Conservation (phyloP, 2,329 filamentous ascomycete species). For the Colletotrichum kahawae region DNA sequence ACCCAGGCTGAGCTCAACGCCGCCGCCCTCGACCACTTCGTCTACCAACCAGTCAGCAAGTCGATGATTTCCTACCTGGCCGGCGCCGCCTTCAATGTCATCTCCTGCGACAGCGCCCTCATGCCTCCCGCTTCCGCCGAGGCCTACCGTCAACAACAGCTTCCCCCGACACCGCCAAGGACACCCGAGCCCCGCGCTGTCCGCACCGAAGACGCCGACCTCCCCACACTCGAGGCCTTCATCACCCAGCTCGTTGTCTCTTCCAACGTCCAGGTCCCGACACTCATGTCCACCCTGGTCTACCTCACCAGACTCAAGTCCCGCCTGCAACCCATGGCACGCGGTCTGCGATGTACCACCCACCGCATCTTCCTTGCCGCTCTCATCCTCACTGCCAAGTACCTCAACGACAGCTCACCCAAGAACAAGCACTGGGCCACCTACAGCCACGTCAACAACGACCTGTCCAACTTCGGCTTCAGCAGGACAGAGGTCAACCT, state of each 20-base stretch:
- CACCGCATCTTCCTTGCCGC: slow-evolving; percentile 96
- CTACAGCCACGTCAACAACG: slow-evolving; percentile 80
- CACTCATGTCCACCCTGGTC: slow-evolving; percentile 94
- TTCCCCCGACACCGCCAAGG: slow-evolving; percentile 55
- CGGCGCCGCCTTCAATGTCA: slow-evolving; percentile 76
- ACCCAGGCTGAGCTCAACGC: slow-evolving; percentile 67
- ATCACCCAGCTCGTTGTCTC: slow-evolving; percentile 89
- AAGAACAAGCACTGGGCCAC: slow-evolving; percentile 99
- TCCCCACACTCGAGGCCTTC: slow-evolving; percentile 88
- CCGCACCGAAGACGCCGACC: slow-evolving; percentile 51
- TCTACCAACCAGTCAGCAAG: slow-evolving; percentile 75
- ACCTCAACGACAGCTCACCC: slow-evolving; percentile 96
- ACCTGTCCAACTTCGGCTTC: slow-evolving; percentile 79
- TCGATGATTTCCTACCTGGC: slow-evolving; percentile 83
- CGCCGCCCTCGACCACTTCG: slow-evolving; percentile 78
- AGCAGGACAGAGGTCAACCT: slow-evolving; percentile 95
- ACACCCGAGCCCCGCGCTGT: slow-evolving; percentile 51
- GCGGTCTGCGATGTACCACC: slow-evolving; percentile 94
- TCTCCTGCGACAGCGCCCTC: slow-evolving; percentile 73
- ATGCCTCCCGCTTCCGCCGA: slow-evolving; percentile 49
- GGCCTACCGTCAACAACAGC: slow-evolving; percentile 38
- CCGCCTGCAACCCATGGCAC: slow-evolving; percentile 89
- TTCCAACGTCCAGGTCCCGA: slow-evolving; percentile 96
- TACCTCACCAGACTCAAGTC: slow-evolving; percentile 87
- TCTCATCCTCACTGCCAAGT: slow-evolving; percentile 90